phyloP scores from a whole-genome alignment of 2,329 filamentous ascomycete species.

The Trematosphaeria pertusa region DNA sequence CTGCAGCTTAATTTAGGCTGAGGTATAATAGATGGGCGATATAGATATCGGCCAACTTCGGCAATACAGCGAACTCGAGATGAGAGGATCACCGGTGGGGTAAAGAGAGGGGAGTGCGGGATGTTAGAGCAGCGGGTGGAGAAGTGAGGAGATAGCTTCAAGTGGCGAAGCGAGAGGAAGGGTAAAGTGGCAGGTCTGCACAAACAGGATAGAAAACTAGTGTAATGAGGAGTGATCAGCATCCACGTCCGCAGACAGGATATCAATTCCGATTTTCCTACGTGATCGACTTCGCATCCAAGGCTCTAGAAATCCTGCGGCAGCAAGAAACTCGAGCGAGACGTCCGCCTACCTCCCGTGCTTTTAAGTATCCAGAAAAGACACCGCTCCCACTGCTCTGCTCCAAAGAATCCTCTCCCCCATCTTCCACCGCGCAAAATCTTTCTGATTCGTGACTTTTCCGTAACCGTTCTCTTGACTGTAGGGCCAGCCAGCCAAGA shows the following conservation, averaged over 20 bases:
- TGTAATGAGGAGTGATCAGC: no score
- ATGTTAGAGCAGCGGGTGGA: no score
- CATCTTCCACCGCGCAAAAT: conserved; percentile 43
- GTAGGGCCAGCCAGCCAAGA: conserved; percentile 43
- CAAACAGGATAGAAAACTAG: no score
- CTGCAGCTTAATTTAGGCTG: conserved; percentile 11
- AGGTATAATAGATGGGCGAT: conserved; percentile 8
- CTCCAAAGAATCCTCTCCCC: conserved; percentile 38
- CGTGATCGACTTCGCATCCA: conserved; percentile 19
- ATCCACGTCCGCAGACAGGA: neutral
- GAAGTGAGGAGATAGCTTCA: no score
- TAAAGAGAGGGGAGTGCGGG: no score
- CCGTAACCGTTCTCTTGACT: conserved; percentile 44
- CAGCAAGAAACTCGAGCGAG: conserved; percentile 11
- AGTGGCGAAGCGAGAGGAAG: no score
- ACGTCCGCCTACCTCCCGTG: no score
- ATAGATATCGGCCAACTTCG: neutral
- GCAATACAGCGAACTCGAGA: no score
- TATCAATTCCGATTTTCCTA: conserved; percentile 17
- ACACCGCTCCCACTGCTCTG: conserved; percentile 42
- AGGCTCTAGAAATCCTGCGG: conserved; percentile 9
- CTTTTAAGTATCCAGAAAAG: no score
- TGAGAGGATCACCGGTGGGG: no score
- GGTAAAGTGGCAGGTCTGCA: no score
- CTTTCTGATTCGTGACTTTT: conserved; percentile 44